Base-by-base conservation (phyloP, 1,284 basidiomycete species). In the Cutaneotrichosporon mucoides region DNA sequence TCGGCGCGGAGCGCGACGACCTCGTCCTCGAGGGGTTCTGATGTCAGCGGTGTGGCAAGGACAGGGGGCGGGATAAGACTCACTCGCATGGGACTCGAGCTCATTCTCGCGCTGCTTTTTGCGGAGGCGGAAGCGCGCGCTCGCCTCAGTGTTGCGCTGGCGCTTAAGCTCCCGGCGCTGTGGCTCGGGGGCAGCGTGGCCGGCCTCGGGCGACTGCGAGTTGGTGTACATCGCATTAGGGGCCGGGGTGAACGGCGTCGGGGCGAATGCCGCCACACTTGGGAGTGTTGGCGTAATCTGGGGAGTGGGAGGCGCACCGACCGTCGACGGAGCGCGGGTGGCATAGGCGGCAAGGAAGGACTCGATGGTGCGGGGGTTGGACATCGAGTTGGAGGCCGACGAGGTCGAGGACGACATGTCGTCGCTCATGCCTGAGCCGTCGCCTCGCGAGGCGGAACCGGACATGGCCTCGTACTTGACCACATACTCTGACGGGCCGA, bases 61-160 rank as follows among this genome's bases (percentile, higher is more conserved):
- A n/a, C n/a, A n/a, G n/a, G n/a, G n/a, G n/a, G n/a, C n/a, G n/a
- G n/a, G n/a, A n/a, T n/a, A 16, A 15, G 2, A 41, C 72, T 95
- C 92, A 79, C 92, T 76, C 13, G 90, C 87, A 70, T 88, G 87
- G 53, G 83, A 83, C 79, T 98, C 95, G 12, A 99, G 81, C 10
- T 92, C 92, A 11, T 88, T 89, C 80, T 99, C 95, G 16, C 96
- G 84, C 79, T 97, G 92, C 83, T 99, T 99, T 84, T 99, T 99
- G 85, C 98, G 99, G 71, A 94, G 80, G 61, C 95, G 84, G 84
- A 99, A 99, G 11, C 95, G 89, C 12, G 94, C 94, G 60, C 89
- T 92, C 0, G 95, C 95, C 15, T 92, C 92, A 1, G 95, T 99
- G 77, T 99, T 99, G 52, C 95, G 82, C 61, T 92, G 84, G 41